Percentiles rank a stretch among this genome's conserved stretches.
These are phyloP conservation scores for Metarhizium rileyi DNA, from an alignment of 2,329 filamentous ascomycete genomes.

Conservation along the genomic window DNA sequence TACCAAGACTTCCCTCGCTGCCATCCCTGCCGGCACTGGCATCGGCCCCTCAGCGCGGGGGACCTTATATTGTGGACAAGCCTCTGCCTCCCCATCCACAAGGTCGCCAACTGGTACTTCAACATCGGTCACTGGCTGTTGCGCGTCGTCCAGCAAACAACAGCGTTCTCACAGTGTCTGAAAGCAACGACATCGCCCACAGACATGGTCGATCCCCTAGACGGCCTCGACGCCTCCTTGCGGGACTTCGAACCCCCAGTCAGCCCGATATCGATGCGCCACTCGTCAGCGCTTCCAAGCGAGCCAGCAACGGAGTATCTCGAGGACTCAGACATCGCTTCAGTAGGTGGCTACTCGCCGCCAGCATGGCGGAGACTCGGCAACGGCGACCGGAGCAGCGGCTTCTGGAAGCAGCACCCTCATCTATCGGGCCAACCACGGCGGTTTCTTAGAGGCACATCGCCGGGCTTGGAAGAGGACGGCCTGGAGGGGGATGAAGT, in stretches of 20 bases:
- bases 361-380: conserved; percentile 51
- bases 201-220: conserved; percentile 25
- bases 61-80: conserved; percentile 14
- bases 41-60: conserved; percentile 2
- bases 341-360: conserved; percentile 48
- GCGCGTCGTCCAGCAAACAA: conserved; percentile 2
- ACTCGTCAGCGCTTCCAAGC: conserved; percentile 24
- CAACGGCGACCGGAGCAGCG: conserved; percentile 48
- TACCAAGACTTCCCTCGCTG: conserved; percentile 20
- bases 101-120: conserved; percentile 19
- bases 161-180: conserved; percentile 11
- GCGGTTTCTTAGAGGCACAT: conserved; percentile 4
- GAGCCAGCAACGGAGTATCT: conserved; percentile 25
- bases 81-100: conserved; percentile 17
- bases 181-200: conserved; percentile 7
- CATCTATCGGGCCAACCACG: not conserved
- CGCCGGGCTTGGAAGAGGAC: conserved; percentile 19
- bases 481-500: conserved; percentile 28
- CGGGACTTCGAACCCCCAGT: conserved; percentile 45
- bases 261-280: conserved; percentile 22
- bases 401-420: conserved; percentile 40
- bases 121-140: conserved; percentile 23
- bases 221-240: conserved; percentile 41
- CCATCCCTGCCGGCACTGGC: conserved; percentile 1
- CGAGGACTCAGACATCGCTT: conserved; percentile 37